Conservation (phyloP, 768 basidiomycete genomes). For the Auricularia sp. region DNA sequence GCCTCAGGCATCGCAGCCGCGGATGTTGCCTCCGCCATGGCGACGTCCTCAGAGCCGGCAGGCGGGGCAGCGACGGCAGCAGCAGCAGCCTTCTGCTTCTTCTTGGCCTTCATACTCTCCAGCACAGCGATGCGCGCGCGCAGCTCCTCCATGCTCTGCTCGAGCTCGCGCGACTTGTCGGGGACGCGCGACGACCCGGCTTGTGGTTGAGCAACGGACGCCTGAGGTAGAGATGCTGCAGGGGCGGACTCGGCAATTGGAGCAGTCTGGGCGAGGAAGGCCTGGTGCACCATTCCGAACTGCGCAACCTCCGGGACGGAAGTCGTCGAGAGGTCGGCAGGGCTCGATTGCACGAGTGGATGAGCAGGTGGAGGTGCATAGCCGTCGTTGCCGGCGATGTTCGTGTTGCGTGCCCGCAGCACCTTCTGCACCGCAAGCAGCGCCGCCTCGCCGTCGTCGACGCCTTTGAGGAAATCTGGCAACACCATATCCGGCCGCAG, state of each 20-base stretch:
- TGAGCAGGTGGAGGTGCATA: too few species aligned
- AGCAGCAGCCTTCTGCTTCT: background rate
- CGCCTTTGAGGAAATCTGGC: slow-evolving; percentile 56
- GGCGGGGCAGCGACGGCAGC: background rate
- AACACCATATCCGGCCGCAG: slow-evolving; percentile 49
- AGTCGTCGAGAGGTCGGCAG: too few species aligned
- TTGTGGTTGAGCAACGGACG: too few species aligned
- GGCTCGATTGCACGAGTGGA: too few species aligned
- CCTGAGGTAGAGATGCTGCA: too few species aligned
- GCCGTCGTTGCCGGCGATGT: too few species aligned
- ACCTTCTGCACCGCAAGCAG: slow-evolving; percentile 72
- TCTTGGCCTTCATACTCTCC: background rate
- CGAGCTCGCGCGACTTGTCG: background rate
- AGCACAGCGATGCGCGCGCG: background rate
- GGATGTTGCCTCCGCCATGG: background rate
- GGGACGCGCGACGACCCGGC: background rate
- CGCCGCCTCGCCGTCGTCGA: slow-evolving; percentile 66
- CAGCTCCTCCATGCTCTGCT: background rate
- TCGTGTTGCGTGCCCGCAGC: slow-evolving; percentile 29
- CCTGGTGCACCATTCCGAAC: too few species aligned
- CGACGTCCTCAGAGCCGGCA: background rate
- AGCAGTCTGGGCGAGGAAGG: too few species aligned
- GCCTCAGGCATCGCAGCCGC: background rate
- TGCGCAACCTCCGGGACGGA: too few species aligned
- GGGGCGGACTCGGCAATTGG: too few species aligned